phyloP scores from a whole-genome alignment of 805 yeast genomes.

The Candida taoyuanica region DNA sequence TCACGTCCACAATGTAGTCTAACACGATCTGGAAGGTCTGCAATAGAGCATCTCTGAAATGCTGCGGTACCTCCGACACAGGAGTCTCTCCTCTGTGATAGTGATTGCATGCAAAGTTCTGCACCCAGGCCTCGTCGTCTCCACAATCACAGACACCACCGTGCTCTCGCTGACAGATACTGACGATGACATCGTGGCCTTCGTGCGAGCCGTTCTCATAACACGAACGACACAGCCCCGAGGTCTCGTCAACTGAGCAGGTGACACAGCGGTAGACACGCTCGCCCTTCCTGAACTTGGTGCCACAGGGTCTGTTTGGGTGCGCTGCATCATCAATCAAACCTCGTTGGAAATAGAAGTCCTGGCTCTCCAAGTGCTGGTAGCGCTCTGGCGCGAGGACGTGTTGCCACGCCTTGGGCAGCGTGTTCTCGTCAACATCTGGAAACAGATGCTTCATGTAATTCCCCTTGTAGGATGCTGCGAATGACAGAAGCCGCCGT shows the following conservation, averaged over 20 bases:
- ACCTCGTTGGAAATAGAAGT: constrained; percentile 17
- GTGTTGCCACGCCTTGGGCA: constrained; percentile 24
- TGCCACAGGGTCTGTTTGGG: constrained; percentile 66
- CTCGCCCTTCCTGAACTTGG: constrained; percentile 70
- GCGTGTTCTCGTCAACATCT: constrained; percentile 17
- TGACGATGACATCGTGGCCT: constrained; percentile 66
- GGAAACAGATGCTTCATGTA: constrained; percentile 38
- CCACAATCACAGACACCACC: constrained; percentile 74
- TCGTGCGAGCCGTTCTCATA: constrained; percentile 63
- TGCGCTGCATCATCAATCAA: constrained; percentile 36
- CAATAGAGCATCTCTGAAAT: constrained; percentile 34
- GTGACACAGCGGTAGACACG: constrained; percentile 75
- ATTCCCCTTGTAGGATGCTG: constrained; percentile 39
- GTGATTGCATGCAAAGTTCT: constrained; percentile 45
- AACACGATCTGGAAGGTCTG: constrained; percentile 43
- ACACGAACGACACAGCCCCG: constrained; percentile 78
- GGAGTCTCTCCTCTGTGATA: constrained; percentile 26
- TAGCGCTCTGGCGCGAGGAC: constrained; percentile 22
- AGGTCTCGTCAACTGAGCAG: constrained; percentile 76
- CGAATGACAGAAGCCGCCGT: constrained; percentile 39
- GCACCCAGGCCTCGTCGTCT: constrained; percentile 78
- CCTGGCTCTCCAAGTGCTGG: constrained; percentile 21
- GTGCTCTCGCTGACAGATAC: constrained; percentile 59
- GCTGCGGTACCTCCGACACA: constrained; percentile 36
- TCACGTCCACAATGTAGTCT: constrained; percentile 60